These are phyloP conservation scores for Xerophyta viscosa DNA, from an alignment of 106 monocot genomes.

Conservation along the genomic window DNA sequence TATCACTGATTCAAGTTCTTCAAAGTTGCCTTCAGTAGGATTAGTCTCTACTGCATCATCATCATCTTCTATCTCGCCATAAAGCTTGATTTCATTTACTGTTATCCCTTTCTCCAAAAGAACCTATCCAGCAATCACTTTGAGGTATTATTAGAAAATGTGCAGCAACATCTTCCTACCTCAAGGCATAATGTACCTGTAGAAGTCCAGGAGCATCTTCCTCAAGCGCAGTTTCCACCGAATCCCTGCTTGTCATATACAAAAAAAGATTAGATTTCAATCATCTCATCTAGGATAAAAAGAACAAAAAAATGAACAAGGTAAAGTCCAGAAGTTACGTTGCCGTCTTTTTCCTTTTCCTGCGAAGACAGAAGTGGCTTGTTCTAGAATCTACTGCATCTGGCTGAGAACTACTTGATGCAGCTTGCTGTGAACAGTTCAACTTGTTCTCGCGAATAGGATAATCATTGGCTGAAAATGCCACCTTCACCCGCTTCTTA, in stretches of 20 bases:
- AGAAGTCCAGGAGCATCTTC: slow-evolving; percentile 99
- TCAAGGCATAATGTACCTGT: slow-evolving; percentile 27
- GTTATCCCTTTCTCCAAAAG: slow-evolving; percentile 74
- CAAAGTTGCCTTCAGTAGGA: slow-evolving; percentile 49
- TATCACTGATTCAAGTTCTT: slow-evolving; percentile 72
- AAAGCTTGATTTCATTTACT: slow-evolving; percentile 85
- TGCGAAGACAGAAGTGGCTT: slow-evolving; percentile 16
- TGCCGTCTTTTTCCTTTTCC: slow-evolving; percentile 70
- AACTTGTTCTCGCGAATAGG: neutral
- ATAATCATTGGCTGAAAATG: neutral
- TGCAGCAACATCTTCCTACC: neutral
- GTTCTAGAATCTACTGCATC: slow-evolving; percentile 11
- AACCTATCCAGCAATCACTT: slow-evolving; percentile 35
- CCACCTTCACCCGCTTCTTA: slow-evolving; percentile 21
- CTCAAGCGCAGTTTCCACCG: slow-evolving; percentile 73
- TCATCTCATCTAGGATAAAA: neutral
- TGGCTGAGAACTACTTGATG: neutral
- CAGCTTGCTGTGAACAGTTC: neutral
- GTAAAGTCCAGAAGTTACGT: slow-evolving; percentile 34
- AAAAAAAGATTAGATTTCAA: neutral
- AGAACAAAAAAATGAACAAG: neutral
- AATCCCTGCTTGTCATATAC: slow-evolving; percentile 49
- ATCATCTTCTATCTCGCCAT: slow-evolving; percentile 51
- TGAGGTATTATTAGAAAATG: neutral
- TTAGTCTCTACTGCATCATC: slow-evolving; percentile 22